Conservation (phyloP, 768 basidiomycete genomes). For the Termitomyces sp. region DNA sequence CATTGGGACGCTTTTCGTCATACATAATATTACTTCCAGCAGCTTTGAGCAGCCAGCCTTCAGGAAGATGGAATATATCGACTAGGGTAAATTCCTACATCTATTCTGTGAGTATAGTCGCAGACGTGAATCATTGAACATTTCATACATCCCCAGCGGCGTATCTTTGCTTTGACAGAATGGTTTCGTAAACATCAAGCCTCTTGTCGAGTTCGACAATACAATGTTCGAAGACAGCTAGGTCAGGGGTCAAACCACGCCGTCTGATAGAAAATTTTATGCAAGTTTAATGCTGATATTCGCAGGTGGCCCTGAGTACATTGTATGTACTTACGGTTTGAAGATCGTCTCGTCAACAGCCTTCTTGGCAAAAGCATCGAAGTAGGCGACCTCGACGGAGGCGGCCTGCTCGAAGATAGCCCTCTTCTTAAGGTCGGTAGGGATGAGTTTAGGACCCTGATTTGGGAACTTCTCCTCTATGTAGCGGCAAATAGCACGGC, state of each 20-base stretch:
- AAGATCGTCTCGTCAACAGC: slow-evolving; percentile 46
- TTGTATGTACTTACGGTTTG: slow-evolving; percentile 34
- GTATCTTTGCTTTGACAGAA: slow-evolving; percentile 49
- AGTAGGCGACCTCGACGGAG: slow-evolving; percentile 49
- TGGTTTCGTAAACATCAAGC: slow-evolving; percentile 46
- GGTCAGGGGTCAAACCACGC: slow-evolving; percentile 6
- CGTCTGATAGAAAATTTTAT: neutral
- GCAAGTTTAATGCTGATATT: neutral
- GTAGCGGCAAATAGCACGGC: slow-evolving; percentile 57
- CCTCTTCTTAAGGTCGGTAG: slow-evolving; percentile 32
- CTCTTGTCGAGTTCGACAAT: slow-evolving; percentile 26
- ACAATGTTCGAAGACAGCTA: slow-evolving; percentile 16
- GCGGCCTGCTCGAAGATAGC: slow-evolving; percentile 43
- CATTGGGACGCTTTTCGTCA: slow-evolving; percentile 10
- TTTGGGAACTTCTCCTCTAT: slow-evolving; percentile 45
- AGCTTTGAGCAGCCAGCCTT: slow-evolving; percentile 9
- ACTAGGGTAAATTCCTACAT: slow-evolving; percentile 12
- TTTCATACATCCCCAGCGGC: slow-evolving; percentile 46
- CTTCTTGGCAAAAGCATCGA: slow-evolving; percentile 32
- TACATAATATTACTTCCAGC: slow-evolving; percentile 12
- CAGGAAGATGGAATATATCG: slow-evolving; percentile 17
- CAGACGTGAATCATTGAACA: neutral
- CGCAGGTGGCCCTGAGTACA: neutral
- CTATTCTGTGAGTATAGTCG: neutral
- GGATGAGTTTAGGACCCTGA: slow-evolving; percentile 47